Evolutionary conservation across 768 basidiomycete genomes (phyloP), one percentile per base, ranked within the genome.

Genomic region (Crassisporium funariophilum): DNA sequence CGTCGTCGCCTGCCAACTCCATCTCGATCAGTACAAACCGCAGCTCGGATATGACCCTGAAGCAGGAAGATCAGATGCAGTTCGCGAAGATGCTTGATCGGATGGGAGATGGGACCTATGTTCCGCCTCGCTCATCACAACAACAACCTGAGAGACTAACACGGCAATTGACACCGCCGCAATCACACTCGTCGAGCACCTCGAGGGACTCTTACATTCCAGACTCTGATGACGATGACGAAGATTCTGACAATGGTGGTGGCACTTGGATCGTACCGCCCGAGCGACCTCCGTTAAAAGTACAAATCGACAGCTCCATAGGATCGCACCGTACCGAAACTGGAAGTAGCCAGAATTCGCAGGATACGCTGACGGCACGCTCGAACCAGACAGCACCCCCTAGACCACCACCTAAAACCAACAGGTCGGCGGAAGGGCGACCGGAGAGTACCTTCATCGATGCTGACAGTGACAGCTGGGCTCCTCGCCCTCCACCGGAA

Each of bases 401-500:
- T 31, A 15, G 44, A 44, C 42, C 22, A 44, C 37, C 46, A 43
- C 16, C 50, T 44, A 21, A 34, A 46, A 48, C 16, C 47, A 25
- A 17, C 43, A 35, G 15, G 43, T 65, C 47, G 41, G 62, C 58
- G 56, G 61, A 71, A 37, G 35, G 15, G 43, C 66, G 47, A 43
- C 62, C 58, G 56, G 61, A 71, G 36, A 86, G 77, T 54, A 82
- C 83, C 4, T 88, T 91, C 53, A 81, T 77, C 11, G 75, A 79
- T 50, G 74, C 72, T 41, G 73, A 77, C 50, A 85, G 83, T 55
- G 76, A 79, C 46, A 86, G 87, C 16, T 97, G 92, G 94, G 88
- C 90, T 27, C 83, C 86, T 50, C 89, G 94, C 57, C 95, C 95
- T 21, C 82, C 85, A 35, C 84, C 94, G 0, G 97, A 98, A 68